Evolutionary conservation across 2,329 filamentous ascomycete species (phyloP), one percentile per base, ranked within the genome.

Genomic region (Dryadomyces quercivorus): DNA sequence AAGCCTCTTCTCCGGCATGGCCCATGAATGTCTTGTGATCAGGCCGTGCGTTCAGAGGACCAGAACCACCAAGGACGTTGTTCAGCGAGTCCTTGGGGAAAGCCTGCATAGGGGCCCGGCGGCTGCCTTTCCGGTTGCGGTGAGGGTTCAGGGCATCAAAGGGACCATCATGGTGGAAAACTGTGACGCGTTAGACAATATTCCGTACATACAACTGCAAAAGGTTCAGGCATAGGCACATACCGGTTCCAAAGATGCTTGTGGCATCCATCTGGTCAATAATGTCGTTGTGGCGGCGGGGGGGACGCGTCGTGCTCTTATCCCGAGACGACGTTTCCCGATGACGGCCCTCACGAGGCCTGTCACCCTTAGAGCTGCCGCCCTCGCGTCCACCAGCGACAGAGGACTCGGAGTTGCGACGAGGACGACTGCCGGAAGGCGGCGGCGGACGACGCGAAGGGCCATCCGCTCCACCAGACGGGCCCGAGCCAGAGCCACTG

Each of bases 211-310:
- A 3, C 12, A 55, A 15, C 46, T 52, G 59, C 51, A 60, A 36
- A 21, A n/a, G 12, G 8, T 5, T 31, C 26, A 31, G 43, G 42
- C 47, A 12, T 22, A 15, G 9, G 26, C 5, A 82, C 88, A 74
- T 70, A 60, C 92, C 91, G 63, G 86, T 88, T 55, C 93, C 92
- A 65, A 95, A 96, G 62, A 97, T 94, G 67, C 91, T 91, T 5
- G 91, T 96, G 59, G 93, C 91, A 72, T 97, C 93, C 60, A 98
- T 75, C 67, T 96, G 92, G 72, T 98, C 93, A 63, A 98, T 97
- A 48, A 97, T 80, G 67, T 98, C 93, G 60, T 97, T 70, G 60
- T 75, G 77, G 53, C 73, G 68, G 61, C 70, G 76, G 13, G 70
- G 67, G 56, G 76, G 75, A 12, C 69, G 63, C 60, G 73, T 75